These are phyloP conservation scores for Chlamydomonas schloesseri DNA, from an alignment of 139 green algal genomes.

Conservation along the genomic window DNA sequence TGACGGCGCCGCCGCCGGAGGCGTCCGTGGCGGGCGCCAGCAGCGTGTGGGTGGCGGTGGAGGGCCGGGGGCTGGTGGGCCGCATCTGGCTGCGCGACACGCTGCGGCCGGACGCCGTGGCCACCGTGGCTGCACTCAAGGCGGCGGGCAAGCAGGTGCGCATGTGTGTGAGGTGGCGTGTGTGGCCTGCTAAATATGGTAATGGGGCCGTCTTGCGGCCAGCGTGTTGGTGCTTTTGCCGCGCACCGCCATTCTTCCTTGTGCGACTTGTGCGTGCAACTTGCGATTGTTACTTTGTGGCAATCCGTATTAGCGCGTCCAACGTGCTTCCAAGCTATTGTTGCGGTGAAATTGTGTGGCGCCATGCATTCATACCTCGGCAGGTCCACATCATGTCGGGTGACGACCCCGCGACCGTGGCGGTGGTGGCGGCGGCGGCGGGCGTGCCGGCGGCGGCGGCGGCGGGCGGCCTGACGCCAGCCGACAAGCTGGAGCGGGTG, in stretches of 20 bases:
- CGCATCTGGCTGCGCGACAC: conserved; percentile 75
- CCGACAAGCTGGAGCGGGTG: conserved; percentile 68
- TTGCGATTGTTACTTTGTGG: too few relatives aligned
- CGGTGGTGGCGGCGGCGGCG: conserved; percentile 64
- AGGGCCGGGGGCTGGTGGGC: conserved; percentile 75
- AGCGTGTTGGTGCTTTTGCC: too few relatives aligned
- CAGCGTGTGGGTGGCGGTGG: conserved; percentile 75
- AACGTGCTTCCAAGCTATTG: too few relatives aligned
- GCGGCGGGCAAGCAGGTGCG: conserved; percentile 62
- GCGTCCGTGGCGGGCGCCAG: conserved; percentile 27
- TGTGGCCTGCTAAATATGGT: too few relatives aligned
- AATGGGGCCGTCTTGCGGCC: too few relatives aligned
- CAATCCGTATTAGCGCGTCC: too few relatives aligned
- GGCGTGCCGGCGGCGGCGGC: conserved; percentile 56
- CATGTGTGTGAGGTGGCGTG: too few relatives aligned
- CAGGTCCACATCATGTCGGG: conserved; percentile 80
- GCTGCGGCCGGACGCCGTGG: conserved; percentile 73
- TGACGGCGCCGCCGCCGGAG: conserved; percentile 32
- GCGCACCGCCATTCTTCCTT: too few relatives aligned
- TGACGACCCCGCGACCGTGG: conserved; percentile 74
- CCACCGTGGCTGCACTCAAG: conserved; percentile 72
- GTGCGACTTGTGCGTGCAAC: too few relatives aligned
- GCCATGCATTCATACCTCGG: too few relatives aligned
- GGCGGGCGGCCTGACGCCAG: conserved; percentile 61
- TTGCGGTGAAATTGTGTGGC: too few relatives aligned